Evolutionary conservation across 139 green algal genomes (phyloP), one percentile per base, ranked within the genome.

Genomic region (Chlamydomonas schloesseri): DNA sequence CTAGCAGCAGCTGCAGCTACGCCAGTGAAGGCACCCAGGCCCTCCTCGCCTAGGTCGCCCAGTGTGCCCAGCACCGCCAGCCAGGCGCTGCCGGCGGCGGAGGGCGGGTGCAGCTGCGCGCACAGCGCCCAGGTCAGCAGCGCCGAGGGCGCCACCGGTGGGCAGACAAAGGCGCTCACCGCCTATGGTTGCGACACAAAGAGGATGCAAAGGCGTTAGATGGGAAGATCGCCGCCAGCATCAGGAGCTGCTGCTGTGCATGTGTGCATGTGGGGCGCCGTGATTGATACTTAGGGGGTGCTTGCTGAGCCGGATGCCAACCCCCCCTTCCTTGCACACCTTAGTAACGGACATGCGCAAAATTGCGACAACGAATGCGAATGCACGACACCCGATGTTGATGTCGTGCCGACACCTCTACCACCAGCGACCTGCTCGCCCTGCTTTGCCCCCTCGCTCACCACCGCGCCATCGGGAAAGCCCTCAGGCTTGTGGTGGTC

Each of bases 401-500:
- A n/a, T n/a, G n/a, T n/a, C n/a, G n/a, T n/a, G n/a, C n/a, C n/a
- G n/a, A n/a, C n/a, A n/a, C n/a, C n/a, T n/a, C n/a, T n/a, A n/a
- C n/a, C 42, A 5, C 42, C 42, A 50, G 42, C 5, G 42, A 8
- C 42, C 42, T 8, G n/a, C 28, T 11, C 26, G 17, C 62, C 62
- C 3, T 33, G 26, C 18, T 34, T 10, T 34, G 3, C n/a, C 24
- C 15, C 69, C 34, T 8, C 21, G 11, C 46, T 9, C 50, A 81
- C 73, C 73, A 50, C 21, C 0, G 73, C 50, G 2, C 73, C 73
- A 20, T 69, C 31, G 37, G 73, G 73, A 31, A 81, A 81, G 73
- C 73, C 50, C 17, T 81, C 53, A 0, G 73, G 73, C 73, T 81
- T 55, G 73, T 81, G 73, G 50, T 81, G 73, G 31, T 81, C 73